Conservation (phyloP, 768 basidiomycete genomes). For the Trametes meyenii region DNA sequence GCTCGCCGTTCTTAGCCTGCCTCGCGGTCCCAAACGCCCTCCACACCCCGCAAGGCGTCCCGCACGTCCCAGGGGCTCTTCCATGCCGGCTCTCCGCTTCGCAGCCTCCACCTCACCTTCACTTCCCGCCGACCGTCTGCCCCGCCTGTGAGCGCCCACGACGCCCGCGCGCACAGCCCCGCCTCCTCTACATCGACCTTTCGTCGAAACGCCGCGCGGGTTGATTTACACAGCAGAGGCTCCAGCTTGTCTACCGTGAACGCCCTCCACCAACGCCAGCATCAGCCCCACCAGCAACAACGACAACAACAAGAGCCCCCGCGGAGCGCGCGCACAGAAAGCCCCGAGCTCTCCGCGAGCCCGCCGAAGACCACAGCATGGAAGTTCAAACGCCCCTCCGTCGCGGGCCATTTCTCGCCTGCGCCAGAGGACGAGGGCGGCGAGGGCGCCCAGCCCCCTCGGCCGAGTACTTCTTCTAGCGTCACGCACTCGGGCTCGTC, state of each 20-base stretch:
- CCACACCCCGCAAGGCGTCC: conserved; percentile 32
- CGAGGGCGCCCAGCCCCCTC: conserved; percentile 37
- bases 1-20: conserved; percentile 12
- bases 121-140: conserved; percentile 44
- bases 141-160: conserved; percentile 29
- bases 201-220: conserved; percentile 8
- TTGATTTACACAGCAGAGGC: conserved; percentile 42
- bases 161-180: conserved; percentile 39
- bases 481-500: conserved; percentile 52
- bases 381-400: conserved; percentile 49
- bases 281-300: too few species aligned
- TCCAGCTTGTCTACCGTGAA: conserved; percentile 52
- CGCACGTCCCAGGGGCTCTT: conserved; percentile 40
- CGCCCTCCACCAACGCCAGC: conserved; percentile 1
- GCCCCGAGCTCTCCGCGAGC: conserved; percentile 21
- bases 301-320: too few species aligned
- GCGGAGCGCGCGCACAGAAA: conserved; percentile 13
- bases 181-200: conserved; percentile 24
- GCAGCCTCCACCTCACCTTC: conserved; percentile 48
- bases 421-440: conserved; percentile 2
- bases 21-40: conserved; percentile 24
- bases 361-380: conserved; percentile 29
- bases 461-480: conserved; percentile 64
- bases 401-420: conserved; percentile 58
- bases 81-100: conserved; percentile 43